Base-by-base conservation (phyloP, 179 eudicot genomes). In the Nepenthes alata region DNA sequence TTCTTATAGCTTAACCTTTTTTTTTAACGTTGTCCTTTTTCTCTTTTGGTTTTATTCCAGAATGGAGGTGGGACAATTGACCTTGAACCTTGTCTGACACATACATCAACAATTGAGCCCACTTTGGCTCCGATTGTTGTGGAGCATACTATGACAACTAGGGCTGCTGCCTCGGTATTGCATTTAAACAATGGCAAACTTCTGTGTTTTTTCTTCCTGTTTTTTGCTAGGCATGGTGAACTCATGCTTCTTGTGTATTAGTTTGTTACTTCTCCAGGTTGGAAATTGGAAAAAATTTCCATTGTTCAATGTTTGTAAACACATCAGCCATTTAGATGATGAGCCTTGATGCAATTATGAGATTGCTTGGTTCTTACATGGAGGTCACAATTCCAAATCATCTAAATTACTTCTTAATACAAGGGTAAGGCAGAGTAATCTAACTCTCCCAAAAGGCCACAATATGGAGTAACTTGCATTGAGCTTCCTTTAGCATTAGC, bases 141-240 rank as follows among this genome's bases (percentile, higher is more conserved):
- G 68, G 98, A 90, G 75, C 95, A 95, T 58, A 86, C 98, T 58
- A 93, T 93, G 98, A 93, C 98, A 6, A 93, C 98, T 48, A 74
- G 98, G 65, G 98, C 98, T 61, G 98, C 98, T 58, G 98, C 98
- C 67, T 93, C 97, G 83, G 98, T 93, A 93, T 55, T 34, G 34
- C 37, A 34, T 55, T 37, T 6, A 7, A 52, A 52, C 7, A 25
- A 52, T 12, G 14, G 55, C 6, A 13, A 52, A 52, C 11, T 5
- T 25, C 25, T 25, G 25, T 52, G 16, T 52, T 4, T 52, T 50
- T 25, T 52, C 14, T 16, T 25, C 25, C 25, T 25, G 0, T 25
- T 16, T 25, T 25, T 25, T 25, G 25, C 1, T 25, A 25, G 25
- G 25, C 25, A 25, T 25, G 25, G 25, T 25, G 25, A 25, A 25